Evolutionary conservation across 176 grass and related monocot species (phyloP).

Genomic region (Typha latifolia): DNA sequence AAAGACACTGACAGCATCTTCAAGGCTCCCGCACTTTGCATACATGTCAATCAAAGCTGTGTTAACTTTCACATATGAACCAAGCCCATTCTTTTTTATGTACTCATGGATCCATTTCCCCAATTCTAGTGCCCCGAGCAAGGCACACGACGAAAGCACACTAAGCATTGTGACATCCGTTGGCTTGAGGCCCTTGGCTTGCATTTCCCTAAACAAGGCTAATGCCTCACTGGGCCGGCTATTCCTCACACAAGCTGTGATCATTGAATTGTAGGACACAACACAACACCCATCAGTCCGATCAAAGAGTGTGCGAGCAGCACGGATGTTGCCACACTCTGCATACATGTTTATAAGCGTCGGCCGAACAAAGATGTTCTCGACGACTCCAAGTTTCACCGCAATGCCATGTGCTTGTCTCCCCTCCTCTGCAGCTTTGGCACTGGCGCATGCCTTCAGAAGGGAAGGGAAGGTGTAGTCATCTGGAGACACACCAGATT

Average conservation of each 20-base stretch:
- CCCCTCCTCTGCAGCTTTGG: conserved; percentile 27
- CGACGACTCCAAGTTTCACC: conserved; percentile 38
- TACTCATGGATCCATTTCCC: conserved; percentile 72
- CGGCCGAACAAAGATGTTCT: conserved; percentile 48
- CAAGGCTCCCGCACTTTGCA: conserved; percentile 68
- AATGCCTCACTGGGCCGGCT: conserved; percentile 54
- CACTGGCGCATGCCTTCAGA: conserved; percentile 44
- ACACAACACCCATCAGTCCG: conserved; percentile 35
- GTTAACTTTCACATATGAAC: conserved; percentile 47
- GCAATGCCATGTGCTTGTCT: conserved; percentile 40
- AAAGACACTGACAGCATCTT: conserved; percentile 50
- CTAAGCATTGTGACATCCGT: conserved; percentile 44
- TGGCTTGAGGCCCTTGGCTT: conserved; percentile 35
- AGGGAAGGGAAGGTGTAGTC: conserved; percentile 52
- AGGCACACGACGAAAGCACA: conserved; percentile 37
- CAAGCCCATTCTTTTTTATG: conserved; percentile 33
- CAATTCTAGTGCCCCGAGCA: conserved; percentile 45
- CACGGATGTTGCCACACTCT: conserved; percentile 30
- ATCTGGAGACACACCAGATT: conserved; percentile 40
- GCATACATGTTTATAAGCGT: conserved; percentile 61
- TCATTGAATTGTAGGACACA: conserved; percentile 67
- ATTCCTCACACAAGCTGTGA: conserved; percentile 38
- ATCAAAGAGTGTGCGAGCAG: conserved; percentile 32
- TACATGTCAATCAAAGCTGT: conserved; percentile 74
- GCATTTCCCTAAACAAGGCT: conserved; percentile 61